Evolutionary conservation across 768 basidiomycete species (phyloP), one percentile per base, ranked within the genome.

Genomic region (Podaxis sp.): DNA sequence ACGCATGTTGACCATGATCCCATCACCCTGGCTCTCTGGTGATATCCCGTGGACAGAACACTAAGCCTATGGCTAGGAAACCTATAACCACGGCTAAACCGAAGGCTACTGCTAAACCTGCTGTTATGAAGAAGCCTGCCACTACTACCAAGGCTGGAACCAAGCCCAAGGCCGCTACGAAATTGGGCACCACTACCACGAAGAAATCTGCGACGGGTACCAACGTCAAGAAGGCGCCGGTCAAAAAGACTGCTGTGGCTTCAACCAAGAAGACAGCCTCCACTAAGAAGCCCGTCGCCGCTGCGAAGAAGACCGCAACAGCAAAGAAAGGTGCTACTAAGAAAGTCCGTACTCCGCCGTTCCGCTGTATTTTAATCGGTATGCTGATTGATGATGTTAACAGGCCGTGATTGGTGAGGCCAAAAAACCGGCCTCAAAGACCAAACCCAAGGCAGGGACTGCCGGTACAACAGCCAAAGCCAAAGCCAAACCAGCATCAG

Each of bases 41-140:
- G 50, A 51, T 57, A 19, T 49, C 52, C 43, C n/a, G 56, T 36
- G 54, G 24, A 33, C 63, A 79, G 81, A 82, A 82, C 65, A 73
- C 77, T 54, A 81, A 79, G 61, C 80, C 80, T 22, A 71, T 69
- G 8, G 68, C 78, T 33, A 82, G 80, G 72, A 84, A 81, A 63
- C 57, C 66, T 12, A 55, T 57, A 5, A 36, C 64, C 37, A 52
- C 69, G 17, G 29, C 70, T 38, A 66, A 65, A 47, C 57, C 61
- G 17, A 67, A 63, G 50, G 61, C 61, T 38, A 49, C 64, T 52
- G 62, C 68, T 57, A 68, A 70, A 56, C 66, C 68, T 41, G 58
- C 69, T 15, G 50, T 66, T 41, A 52, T 65, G 22, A 68, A 67
- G 55, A 72, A 62, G 63, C 46, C 66, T 25, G 33, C 66, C 17